Conservation (phyloP, 2,329 filamentous ascomycete genomes). For the Berkeleyomyces rouxiae region DNA sequence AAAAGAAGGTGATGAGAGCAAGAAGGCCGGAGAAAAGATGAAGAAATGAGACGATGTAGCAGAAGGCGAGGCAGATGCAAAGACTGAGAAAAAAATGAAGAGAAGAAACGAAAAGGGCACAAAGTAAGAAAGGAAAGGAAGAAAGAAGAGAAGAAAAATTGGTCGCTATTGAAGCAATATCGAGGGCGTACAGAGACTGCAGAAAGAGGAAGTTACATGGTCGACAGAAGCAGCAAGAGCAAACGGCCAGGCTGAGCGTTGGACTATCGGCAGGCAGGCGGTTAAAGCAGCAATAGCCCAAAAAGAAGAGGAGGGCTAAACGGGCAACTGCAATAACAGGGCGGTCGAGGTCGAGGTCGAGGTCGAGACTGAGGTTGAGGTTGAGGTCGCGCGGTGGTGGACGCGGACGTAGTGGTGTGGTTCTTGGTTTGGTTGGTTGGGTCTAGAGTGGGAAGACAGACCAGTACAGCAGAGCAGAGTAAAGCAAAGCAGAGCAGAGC, state of each 20-base stretch:
- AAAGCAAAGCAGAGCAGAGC: background rate
- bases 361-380: too few species aligned
- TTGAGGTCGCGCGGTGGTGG: too few species aligned
- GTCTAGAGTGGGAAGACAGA: background rate
- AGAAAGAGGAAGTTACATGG: conserved; percentile 1
- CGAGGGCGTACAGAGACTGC: background rate
- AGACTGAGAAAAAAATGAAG: background rate
- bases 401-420: too few species aligned
- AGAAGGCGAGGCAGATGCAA: background rate
- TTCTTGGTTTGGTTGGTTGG: too few species aligned
- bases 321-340: background rate
- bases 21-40: background rate
- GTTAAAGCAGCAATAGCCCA: background rate
- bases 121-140: background rate
- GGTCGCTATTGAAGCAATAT: background rate
- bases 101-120: background rate
- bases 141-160: background rate
- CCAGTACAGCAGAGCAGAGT: background rate
- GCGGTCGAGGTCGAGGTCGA: too few species aligned
- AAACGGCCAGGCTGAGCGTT: background rate
- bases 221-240: background rate
- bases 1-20: background rate
- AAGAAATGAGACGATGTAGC: background rate
- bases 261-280: background rate
- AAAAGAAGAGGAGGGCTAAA: background rate